Percentiles rank a stretch among this genome's conserved stretches.
phyloP scores from a whole-genome alignment of 305 asterid species.

The Solanum aculeatissimum region DNA sequence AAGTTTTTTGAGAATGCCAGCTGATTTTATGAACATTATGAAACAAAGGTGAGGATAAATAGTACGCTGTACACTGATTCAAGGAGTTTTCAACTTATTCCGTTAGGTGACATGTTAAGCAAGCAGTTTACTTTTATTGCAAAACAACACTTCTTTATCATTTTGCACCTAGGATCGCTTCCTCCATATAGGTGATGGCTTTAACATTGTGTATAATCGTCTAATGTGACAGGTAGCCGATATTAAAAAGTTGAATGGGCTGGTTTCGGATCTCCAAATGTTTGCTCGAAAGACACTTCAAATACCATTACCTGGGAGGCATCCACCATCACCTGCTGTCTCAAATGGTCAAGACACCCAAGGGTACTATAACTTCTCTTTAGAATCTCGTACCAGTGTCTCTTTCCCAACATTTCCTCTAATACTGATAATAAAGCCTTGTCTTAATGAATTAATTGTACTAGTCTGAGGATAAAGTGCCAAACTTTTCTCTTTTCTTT shows the following conservation, averaged over 20 bases:
- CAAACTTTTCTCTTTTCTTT: background rate
- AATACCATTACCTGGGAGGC: constrained; percentile 64
- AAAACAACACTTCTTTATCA: background rate
- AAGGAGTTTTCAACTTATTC: background rate
- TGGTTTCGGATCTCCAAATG: constrained; percentile 71
- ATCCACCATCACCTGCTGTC: constrained; percentile 43
- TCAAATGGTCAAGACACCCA: constrained; percentile 26
- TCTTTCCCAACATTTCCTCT: background rate
- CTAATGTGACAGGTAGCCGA: constrained; percentile 41
- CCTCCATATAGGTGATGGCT: background rate
- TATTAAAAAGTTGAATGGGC: constrained; percentile 57
- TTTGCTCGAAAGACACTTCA: constrained; percentile 61
- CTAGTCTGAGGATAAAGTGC: background rate
- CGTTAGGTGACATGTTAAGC: background rate
- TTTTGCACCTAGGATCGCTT: background rate
- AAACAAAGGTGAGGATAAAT: background rate
- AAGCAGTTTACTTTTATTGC: background rate
- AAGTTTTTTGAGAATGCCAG: background rate
- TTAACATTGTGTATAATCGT: background rate
- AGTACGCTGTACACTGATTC: background rate
- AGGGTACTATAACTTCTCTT: constrained; percentile 18
- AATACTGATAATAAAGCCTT: background rate
- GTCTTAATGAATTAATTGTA: background rate
- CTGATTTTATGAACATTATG: background rate
- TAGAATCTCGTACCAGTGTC: background rate